phyloP scores from a whole-genome alignment of 352 stramenopile species.

The Phytophthora melonis region DNA sequence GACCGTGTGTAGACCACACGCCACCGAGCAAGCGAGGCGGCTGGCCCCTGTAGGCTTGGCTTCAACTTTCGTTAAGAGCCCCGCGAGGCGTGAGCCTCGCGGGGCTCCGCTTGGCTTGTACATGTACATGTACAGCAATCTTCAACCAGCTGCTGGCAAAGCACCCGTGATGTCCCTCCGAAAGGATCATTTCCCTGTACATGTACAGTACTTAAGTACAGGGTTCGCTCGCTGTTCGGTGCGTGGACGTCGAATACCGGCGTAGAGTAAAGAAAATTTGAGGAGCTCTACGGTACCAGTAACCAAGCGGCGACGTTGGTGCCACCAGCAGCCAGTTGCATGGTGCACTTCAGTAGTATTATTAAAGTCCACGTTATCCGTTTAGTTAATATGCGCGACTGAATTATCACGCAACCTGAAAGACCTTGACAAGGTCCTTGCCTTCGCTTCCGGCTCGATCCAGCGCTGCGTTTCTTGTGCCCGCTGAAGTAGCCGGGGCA shows the following conservation, averaged over 20 bases:
- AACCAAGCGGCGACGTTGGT: background rate
- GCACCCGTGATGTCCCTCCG: constrained; percentile 9
- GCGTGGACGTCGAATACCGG: too few species aligned
- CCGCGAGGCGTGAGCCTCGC: too few species aligned
- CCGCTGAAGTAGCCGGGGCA: constrained; percentile 17
- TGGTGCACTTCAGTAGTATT: too few species aligned
- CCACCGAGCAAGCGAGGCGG: too few species aligned
- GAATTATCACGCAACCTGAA: constrained; percentile 2
- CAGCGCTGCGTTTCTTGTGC: constrained; percentile 12
- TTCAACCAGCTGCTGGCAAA: constrained; percentile 29
- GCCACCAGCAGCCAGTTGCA: background rate
- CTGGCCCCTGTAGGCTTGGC: too few species aligned
- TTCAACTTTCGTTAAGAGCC: too few species aligned
- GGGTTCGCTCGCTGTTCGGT: background rate
- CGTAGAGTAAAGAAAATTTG: too few species aligned
- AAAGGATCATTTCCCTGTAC: background rate
- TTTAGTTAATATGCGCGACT: constrained; percentile 15
- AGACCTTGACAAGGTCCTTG: background rate
- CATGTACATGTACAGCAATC: too few species aligned
- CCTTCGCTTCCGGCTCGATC: background rate
- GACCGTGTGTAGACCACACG: too few species aligned
- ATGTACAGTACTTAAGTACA: too few species aligned
- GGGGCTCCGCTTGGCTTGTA: too few species aligned
- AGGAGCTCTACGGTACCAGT: too few species aligned
- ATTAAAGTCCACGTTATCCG: background rate